Base-by-base conservation (phyloP, 225 moss, liverwort and hornwort genomes). In the Sphagnum contortum region DNA sequence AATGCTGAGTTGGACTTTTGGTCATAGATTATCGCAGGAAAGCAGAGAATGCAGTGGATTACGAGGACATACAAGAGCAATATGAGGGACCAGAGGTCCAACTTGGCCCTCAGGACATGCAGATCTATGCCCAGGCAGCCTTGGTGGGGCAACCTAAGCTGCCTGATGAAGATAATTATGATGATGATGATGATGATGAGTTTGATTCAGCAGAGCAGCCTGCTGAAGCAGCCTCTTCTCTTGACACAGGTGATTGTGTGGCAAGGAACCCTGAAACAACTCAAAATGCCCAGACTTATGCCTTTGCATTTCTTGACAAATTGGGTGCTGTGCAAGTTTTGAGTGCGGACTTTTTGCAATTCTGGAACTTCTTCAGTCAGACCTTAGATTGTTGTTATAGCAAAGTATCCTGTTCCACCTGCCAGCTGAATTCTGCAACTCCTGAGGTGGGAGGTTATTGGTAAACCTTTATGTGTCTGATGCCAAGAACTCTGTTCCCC, bases 51-150 rank as follows among this genome's bases (percentile, higher is more conserved):
- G 98, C 98, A 44, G 91, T 98, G 67, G 98, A 98, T 59, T 98
- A 98, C 77, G 98, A 98, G 78, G 98, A 98, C 66, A 93, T 93
- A 61, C 85, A 98, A 76, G 98, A 98, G 63, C 80, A 89, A 57
- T 93, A 98, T 55, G 93, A 98, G 60, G 98, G 91, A 63, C 91
- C 93, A 47, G 98, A 98, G 69, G 87, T 91, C 5, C 87, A 90
- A 70, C 62, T 98, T 62, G 87, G 77, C 48, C 77, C 77, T 45
- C 90, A 91, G 61, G 91, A 98, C 48, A 71, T 89, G 70, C 78
- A 80, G 63, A 93, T 91, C 63, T 98, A 93, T 84, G 93, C 93
- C 9, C 81, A 93, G 69, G 87, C 89, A 80, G 98, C 98, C 47
- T 68, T 93, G 73, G 84, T 87, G 71, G 85, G 88, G 57, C 81